A percentile compares a stretch with the other conserved stretches of the same genome.
Evolutionary conservation across 495 filamentous ascomycete species (phyloP).

Genomic region (Evernia prunastri): DNA sequence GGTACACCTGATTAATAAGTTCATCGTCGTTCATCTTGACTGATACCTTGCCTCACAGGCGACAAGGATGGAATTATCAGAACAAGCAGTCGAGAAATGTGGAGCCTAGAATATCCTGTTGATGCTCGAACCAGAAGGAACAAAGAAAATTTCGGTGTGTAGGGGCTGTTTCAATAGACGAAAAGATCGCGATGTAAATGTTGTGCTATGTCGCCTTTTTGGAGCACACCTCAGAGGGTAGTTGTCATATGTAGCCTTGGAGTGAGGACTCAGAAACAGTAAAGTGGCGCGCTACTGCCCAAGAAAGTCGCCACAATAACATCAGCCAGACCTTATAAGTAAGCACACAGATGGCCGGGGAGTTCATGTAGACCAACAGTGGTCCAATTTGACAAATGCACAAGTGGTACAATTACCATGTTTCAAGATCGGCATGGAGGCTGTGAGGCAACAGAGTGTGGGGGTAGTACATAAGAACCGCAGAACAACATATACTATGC

Average conservation of each 20-base stretch:
- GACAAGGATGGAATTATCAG: background rate
- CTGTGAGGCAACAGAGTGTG: background rate
- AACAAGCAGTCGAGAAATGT: background rate
- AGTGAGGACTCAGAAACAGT: constrained; percentile 5
- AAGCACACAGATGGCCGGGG: background rate
- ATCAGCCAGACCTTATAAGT: constrained; percentile 10
- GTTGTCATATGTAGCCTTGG: background rate
- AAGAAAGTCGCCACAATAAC: constrained; percentile 6
- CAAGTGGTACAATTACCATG: background rate
- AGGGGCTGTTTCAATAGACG: background rate
- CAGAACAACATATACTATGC: background rate
- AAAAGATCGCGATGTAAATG: background rate
- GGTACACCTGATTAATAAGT: constrained; percentile 77
- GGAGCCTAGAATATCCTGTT: background rate
- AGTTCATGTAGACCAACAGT: background rate
- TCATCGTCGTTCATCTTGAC: constrained; percentile 67
- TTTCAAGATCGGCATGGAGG: constrained; percentile 1
- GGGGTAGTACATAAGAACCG: background rate
- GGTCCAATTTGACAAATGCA: background rate
- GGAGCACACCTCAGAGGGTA: background rate
- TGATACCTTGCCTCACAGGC: constrained; percentile 8
- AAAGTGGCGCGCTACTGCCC: constrained; percentile 13
- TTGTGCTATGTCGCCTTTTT: background rate
- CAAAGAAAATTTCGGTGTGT: background rate
- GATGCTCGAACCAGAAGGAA: background rate